A percentile compares a stretch with the other conserved stretches of the same genome.
Evolutionary conservation across 1,284 basidiomycete genomes (phyloP).

Genomic region (Trametes versicolor): DNA sequence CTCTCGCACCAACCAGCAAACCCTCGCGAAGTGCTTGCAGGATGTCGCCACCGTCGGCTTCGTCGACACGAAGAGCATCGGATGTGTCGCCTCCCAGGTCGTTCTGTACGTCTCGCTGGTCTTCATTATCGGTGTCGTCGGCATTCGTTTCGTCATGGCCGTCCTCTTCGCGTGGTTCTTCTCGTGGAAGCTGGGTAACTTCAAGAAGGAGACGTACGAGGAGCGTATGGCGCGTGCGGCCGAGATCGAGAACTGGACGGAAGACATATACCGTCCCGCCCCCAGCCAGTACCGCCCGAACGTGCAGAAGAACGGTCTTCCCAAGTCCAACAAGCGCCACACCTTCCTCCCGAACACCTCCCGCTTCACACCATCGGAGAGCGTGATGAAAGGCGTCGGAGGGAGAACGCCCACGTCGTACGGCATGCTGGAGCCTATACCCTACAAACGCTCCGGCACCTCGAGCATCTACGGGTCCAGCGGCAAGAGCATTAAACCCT

Average conservation of each 20-base stretch:
- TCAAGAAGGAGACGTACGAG: constrained; percentile 93
- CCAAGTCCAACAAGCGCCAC: constrained; percentile 66
- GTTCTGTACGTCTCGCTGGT: constrained; percentile 96
- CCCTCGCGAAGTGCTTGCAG: constrained; percentile 84
- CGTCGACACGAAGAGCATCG: constrained; percentile 94
- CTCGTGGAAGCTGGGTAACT: constrained; percentile 93
- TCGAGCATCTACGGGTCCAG: constrained; percentile 63
- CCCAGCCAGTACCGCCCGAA: constrained; percentile 94
- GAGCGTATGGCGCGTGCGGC: constrained; percentile 91
- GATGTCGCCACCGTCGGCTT: constrained; percentile 91
- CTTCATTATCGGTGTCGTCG: constrained; percentile 97
- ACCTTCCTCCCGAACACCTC: constrained; percentile 87
- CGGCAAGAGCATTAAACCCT: constrained; percentile 56
- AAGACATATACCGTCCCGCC: constrained; percentile 95
- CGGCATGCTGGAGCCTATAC: constrained; percentile 72
- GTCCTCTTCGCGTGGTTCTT: constrained; percentile 98
- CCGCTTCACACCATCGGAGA: constrained; percentile 87
- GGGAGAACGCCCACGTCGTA: constrained; percentile 81
- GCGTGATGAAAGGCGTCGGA: constrained; percentile 66
- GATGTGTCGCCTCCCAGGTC: constrained; percentile 94
- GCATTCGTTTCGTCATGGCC: constrained; percentile 96
- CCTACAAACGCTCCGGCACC: constrained; percentile 63
- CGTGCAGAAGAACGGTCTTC: constrained; percentile 74
- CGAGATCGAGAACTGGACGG: constrained; percentile 97
- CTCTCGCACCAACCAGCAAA: constrained; percentile 69